These are phyloP conservation scores for Ophiostoma sp. DNA, from an alignment of 2,329 filamentous ascomycete genomes.

Conservation along the genomic window DNA sequence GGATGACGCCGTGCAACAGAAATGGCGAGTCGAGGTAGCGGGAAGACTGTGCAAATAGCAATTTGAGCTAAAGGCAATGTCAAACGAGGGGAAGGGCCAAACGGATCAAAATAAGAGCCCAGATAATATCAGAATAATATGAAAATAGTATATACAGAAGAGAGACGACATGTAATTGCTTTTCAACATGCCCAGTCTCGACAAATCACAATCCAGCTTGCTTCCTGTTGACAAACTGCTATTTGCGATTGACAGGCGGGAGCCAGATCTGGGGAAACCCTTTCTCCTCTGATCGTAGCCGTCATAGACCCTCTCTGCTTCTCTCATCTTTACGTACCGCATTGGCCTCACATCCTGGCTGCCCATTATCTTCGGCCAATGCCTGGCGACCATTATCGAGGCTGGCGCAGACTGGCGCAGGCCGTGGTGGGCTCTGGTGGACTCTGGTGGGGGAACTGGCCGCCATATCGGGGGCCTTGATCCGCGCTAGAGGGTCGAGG, in stretches of 20 bases:
- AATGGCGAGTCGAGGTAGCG: neutral
- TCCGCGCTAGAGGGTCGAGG: conserved; percentile 2
- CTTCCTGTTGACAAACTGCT: conserved; percentile 5
- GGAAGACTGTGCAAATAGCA: neutral
- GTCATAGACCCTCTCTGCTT: neutral
- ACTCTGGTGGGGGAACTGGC: neutral
- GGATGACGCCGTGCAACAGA: conserved; percentile 5
- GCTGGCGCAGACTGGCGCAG: conserved; percentile 10
- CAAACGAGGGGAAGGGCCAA: neutral
- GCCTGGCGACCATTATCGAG: conserved; percentile 12
- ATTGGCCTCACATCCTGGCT: conserved; percentile 5
- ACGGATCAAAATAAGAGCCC: neutral
- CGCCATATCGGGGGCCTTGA: conserved; percentile 1
- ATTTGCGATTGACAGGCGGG: neutral
- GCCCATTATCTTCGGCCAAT: conserved; percentile 22
- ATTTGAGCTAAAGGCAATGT: neutral
- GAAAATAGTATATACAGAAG: neutral
- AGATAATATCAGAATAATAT: neutral
- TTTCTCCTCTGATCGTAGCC: neutral
- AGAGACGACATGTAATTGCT: neutral
- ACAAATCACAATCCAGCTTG: neutral
- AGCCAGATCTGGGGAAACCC: conserved; percentile 8
- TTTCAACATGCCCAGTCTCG: neutral
- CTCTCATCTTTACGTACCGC: conserved; percentile 16
- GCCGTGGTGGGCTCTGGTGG: neutral